These are phyloP conservation scores for Plantago ovata DNA, from an alignment of 257 asterid genomes.

Conservation along the genomic window DNA sequence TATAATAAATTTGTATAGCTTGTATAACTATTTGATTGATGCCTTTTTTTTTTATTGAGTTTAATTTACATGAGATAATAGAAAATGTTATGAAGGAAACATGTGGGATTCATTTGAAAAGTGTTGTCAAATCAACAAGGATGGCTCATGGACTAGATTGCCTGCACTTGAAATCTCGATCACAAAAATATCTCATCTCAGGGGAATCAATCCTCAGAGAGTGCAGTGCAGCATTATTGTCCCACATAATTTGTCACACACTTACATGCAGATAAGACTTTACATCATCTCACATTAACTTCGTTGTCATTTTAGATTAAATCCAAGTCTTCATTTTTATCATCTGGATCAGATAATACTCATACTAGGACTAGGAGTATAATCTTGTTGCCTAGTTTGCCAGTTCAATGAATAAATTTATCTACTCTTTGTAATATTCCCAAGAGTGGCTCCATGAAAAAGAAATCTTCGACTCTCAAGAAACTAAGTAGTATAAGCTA, in stretches of 20 bases:
- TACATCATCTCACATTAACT: neutral
- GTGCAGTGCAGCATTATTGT: slow-evolving; percentile 15
- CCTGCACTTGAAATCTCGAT: slow-evolving; percentile 10
- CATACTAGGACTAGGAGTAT: no score
- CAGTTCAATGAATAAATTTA: neutral
- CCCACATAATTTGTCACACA: slow-evolving; percentile 24
- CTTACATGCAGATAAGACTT: slow-evolving; percentile 9
- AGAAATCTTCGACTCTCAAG: no score
- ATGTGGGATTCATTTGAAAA: neutral
- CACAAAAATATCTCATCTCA: slow-evolving; percentile 24
- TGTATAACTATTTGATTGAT: no score
- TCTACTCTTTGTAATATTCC: neutral
- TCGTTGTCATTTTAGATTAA: slow-evolving; percentile 12
- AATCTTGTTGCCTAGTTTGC: neutral
- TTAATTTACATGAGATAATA: neutral
- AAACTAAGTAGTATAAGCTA: no score
- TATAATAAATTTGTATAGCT: no score
- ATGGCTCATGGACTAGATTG: slow-evolving; percentile 8
- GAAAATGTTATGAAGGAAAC: neutral
- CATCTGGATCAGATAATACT: neutral
- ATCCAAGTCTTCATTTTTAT: slow-evolving; percentile 6
- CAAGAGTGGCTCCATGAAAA: no score
- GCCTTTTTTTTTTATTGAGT: no score
- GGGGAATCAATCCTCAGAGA: slow-evolving; percentile 24
- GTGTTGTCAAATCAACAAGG: slow-evolving; percentile 6